phyloP scores from a whole-genome alignment of 208 protist species.

The Histomonas meleagridis region DNA sequence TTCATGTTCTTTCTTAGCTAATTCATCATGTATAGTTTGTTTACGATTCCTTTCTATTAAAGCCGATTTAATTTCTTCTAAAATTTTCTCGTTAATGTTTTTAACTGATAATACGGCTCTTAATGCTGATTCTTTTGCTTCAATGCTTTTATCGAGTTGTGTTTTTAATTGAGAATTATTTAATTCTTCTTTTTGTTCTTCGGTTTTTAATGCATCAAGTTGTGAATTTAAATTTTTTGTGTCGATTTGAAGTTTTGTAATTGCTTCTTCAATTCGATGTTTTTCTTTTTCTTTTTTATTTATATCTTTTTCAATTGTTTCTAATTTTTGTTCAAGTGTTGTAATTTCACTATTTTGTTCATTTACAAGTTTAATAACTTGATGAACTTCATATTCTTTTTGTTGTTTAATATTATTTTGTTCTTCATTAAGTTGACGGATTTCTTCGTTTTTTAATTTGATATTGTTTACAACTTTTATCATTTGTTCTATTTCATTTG shows the following conservation, averaged over 20 bases:
- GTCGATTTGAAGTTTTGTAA: background rate
- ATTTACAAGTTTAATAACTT: background rate
- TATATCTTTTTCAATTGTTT: slow-evolving; percentile 17
- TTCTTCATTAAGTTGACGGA: background rate
- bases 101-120: background rate
- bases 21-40: background rate
- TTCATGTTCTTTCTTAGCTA: background rate
- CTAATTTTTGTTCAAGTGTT: background rate
- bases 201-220: background rate
- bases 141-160: background rate
- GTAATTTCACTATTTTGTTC: background rate
- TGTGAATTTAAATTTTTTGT: background rate
- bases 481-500: slow-evolving; percentile 19
- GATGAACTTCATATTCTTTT: background rate
- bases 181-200: background rate
- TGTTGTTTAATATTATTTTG: background rate
- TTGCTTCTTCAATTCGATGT: background rate
- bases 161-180: background rate
- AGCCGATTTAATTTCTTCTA: background rate
- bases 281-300: slow-evolving; percentile 30
- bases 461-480: background rate
- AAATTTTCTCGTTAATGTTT: background rate
- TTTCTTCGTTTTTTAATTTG: background rate
- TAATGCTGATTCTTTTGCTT: background rate
- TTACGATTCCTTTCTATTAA: background rate